phyloP scores from a whole-genome alignment of 2,329 filamentous ascomycete genomes.

The Penicillium hesseltinei region DNA sequence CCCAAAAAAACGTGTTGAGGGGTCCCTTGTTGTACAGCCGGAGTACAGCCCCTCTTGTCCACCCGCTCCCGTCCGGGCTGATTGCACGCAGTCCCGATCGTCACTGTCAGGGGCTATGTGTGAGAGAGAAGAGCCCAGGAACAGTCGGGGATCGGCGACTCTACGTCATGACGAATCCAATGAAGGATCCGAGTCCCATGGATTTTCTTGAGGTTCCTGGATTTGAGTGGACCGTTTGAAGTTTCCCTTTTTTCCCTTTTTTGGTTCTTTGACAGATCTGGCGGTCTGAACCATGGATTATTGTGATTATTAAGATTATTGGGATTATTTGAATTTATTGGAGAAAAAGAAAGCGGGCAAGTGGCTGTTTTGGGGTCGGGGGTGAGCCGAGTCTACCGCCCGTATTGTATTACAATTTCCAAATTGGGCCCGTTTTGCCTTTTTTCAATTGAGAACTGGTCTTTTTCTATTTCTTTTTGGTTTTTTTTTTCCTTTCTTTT shows the following conservation, averaged over 20 bases:
- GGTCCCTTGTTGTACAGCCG: background rate
- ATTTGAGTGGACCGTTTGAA: background rate
- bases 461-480: background rate
- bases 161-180: slow-evolving; percentile 3
- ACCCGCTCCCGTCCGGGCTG: background rate
- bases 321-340: too few relatives aligned
- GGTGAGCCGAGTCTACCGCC: slow-evolving; percentile 4
- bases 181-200: background rate
- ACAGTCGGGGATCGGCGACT: slow-evolving; percentile 2
- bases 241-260: background rate
- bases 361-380: slow-evolving; percentile 8
- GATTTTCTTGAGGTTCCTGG: background rate
- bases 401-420: background rate
- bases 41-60: background rate
- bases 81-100: slow-evolving; percentile 16
- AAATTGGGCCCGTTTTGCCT: background rate
- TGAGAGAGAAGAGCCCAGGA: background rate
- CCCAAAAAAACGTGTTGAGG: background rate
- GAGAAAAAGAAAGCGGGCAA: background rate
- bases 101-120: slow-evolving; percentile 16
- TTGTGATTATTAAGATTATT: too few relatives aligned
- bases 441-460: background rate
- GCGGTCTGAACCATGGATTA: slow-evolving; percentile 3
- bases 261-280: slow-evolving; percentile 1
- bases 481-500: too few relatives aligned